These are phyloP conservation scores for Tolypocladium ophioglossoides DNA, from an alignment of 2,329 filamentous ascomycete species.

Conservation along the genomic window DNA sequence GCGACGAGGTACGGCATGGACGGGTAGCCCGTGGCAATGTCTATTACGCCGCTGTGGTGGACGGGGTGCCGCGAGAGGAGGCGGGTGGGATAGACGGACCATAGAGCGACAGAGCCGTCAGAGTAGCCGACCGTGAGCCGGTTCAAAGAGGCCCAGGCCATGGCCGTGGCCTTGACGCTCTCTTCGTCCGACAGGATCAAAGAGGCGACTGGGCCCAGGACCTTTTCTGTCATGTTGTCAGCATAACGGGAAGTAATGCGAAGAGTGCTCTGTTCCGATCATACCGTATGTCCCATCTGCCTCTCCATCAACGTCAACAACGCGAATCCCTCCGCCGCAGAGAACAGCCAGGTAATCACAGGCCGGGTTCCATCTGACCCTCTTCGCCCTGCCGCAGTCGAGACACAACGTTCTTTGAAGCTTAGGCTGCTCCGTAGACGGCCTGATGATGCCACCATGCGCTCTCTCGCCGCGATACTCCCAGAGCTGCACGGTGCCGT, in stretches of 20 bases:
- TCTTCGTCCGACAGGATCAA: slow-evolving; percentile 36
- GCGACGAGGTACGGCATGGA: slow-evolving; percentile 45
- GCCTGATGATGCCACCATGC: slow-evolving; percentile 19
- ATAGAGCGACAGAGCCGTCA: slow-evolving; percentile 45
- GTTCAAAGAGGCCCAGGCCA: slow-evolving; percentile 46
- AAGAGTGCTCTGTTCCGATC: slow-evolving; percentile 3
- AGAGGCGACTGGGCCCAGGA: slow-evolving; percentile 31
- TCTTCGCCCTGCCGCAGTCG: slow-evolving; percentile 37
- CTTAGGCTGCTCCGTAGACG: slow-evolving; percentile 23
- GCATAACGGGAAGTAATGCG: neutral
- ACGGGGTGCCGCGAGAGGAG: slow-evolving; percentile 40
- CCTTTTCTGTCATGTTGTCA: slow-evolving; percentile 27
- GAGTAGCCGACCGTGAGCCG: slow-evolving; percentile 43
- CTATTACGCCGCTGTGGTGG: slow-evolving; percentile 43
- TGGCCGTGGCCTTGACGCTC: slow-evolving; percentile 36
- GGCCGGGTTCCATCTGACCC: slow-evolving; percentile 44
- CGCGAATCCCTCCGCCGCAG: slow-evolving; percentile 35
- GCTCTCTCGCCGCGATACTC: slow-evolving; percentile 26
- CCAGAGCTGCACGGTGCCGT: slow-evolving; percentile 43
- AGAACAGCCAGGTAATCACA: slow-evolving; percentile 37
- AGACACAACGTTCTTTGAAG: slow-evolving; percentile 35
- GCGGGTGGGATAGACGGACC: slow-evolving; percentile 40
- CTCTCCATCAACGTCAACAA: slow-evolving; percentile 26
- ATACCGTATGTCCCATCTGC: slow-evolving; percentile 30
- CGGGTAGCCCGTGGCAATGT: slow-evolving; percentile 45